Evolutionary conservation across 2,329 filamentous ascomycete species (phyloP).

Genomic region (Fusarium devonianum): DNA sequence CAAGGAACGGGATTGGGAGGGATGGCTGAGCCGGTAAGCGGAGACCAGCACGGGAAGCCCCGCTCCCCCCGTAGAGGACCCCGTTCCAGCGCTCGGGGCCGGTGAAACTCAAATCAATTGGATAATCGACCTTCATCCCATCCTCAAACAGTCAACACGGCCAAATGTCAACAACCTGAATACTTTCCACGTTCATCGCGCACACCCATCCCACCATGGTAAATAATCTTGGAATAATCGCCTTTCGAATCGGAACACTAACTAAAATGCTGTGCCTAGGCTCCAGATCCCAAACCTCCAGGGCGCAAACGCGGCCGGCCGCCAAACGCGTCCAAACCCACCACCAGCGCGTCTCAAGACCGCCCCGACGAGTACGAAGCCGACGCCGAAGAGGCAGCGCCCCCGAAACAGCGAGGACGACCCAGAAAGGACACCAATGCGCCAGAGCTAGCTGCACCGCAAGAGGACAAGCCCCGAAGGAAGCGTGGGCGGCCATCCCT

Average conservation of each 20-base stretch:
- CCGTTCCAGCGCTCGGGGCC: constrained; percentile 17
- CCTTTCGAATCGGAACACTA: background rate
- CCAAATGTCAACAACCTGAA: too few relatives aligned
- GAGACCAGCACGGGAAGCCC: constrained; percentile 26
- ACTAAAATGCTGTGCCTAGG: constrained; percentile 17
- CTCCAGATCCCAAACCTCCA: constrained; percentile 41
- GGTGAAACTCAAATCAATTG: constrained; percentile 21
- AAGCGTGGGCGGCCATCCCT: constrained; percentile 44
- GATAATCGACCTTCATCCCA: too few relatives aligned
- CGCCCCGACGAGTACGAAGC: constrained; percentile 35
- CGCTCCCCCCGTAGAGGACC: constrained; percentile 22
- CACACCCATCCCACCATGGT: constrained; percentile 18
- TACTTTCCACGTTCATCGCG: background rate
- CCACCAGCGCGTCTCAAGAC: constrained; percentile 39
- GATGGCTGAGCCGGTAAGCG: constrained; percentile 7
- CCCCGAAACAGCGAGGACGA: constrained; percentile 33
- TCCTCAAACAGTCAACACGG: too few relatives aligned
- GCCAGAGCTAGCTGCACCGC: constrained; percentile 8
- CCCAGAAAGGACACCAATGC: constrained; percentile 18
- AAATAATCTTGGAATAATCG: background rate
- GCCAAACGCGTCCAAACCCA: constrained; percentile 50
- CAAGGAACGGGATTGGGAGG: too few relatives aligned
- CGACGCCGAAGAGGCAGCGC: constrained; percentile 38
- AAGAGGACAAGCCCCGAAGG: constrained; percentile 20
- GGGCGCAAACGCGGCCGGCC: constrained; percentile 55